phyloP scores from a whole-genome alignment of 495 filamentous ascomycete species.

The Friedmanniomyces simplex region DNA sequence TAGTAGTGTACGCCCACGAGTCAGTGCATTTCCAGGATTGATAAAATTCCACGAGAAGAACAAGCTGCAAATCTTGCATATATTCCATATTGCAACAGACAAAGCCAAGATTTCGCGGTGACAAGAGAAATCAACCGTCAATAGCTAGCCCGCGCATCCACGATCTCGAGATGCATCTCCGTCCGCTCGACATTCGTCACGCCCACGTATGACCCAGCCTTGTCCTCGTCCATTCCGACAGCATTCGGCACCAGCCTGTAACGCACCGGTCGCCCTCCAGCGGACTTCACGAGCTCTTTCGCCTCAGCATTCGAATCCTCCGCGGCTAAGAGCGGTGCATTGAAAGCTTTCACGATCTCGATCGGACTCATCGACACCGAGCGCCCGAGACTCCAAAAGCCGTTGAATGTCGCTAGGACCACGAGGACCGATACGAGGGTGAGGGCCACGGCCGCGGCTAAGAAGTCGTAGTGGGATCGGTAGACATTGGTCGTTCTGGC shows the following conservation, averaged over 20 bases:
- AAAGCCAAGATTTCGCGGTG: too few species aligned
- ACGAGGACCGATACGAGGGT: slow-evolving; percentile 13
- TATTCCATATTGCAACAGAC: too few species aligned
- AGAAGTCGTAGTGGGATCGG: slow-evolving; percentile 10
- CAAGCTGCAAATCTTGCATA: too few species aligned
- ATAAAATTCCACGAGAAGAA: too few species aligned
- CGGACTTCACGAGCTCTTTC: neutral
- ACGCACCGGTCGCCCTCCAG: neutral
- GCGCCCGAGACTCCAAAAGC: slow-evolving; percentile 29
- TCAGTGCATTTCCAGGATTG: too few species aligned
- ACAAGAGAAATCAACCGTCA: too few species aligned
- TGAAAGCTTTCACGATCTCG: slow-evolving; percentile 30
- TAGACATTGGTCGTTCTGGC: slow-evolving; percentile 3
- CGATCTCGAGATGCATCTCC: neutral
- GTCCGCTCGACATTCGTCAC: neutral
- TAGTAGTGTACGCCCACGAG: too few species aligned
- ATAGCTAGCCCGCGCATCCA: neutral
- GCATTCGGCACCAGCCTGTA: neutral
- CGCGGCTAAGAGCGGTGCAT: slow-evolving; percentile 17
- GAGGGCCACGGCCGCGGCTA: slow-evolving; percentile 9
- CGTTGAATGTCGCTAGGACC: slow-evolving; percentile 23
- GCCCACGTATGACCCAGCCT: neutral
- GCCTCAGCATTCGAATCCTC: neutral
- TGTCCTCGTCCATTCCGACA: neutral
- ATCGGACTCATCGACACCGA: slow-evolving; percentile 25